Evolutionary conservation across 2,329 filamentous ascomycete species (phyloP).

Genomic region (Penicillium brasilianum): DNA sequence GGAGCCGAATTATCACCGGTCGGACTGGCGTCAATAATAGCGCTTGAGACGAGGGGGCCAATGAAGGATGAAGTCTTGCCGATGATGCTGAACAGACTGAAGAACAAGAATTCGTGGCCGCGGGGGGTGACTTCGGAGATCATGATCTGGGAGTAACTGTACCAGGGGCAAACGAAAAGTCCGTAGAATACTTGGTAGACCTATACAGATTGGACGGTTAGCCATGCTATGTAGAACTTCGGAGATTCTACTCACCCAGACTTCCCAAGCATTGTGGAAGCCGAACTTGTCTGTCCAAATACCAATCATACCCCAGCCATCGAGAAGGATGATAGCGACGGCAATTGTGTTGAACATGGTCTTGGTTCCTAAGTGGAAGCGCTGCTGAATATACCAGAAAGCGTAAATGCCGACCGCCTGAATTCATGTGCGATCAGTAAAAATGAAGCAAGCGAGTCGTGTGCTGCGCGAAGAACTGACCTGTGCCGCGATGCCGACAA

Average conservation of each 20-base stretch:
- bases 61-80: constrained; percentile 72
- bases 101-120: constrained; percentile 73
- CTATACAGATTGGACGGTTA: constrained; percentile 20
- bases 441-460: background rate
- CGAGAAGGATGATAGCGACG: constrained; percentile 64
- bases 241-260: constrained; percentile 46
- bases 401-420: constrained; percentile 61
- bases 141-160: constrained; percentile 73
- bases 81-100: constrained; percentile 70
- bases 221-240: background rate
- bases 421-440: background rate
- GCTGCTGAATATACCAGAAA: constrained; percentile 67
- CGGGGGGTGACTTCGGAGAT: constrained; percentile 71
- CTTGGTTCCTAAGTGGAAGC: constrained; percentile 65
- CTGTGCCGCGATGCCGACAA: constrained; percentile 69
- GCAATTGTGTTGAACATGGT: constrained; percentile 71
- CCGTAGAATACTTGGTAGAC: constrained; percentile 64
- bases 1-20: constrained; percentile 63
- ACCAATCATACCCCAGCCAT: constrained; percentile 64
- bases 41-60: constrained; percentile 69
- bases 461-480: constrained; percentile 36
- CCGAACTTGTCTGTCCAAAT: constrained; percentile 61
- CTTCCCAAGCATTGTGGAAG: constrained; percentile 60
- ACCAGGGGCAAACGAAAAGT: constrained; percentile 71
- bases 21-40: constrained; percentile 68